Base-by-base conservation (phyloP, 441 rosid species). In the Eruca vesicaria region DNA sequence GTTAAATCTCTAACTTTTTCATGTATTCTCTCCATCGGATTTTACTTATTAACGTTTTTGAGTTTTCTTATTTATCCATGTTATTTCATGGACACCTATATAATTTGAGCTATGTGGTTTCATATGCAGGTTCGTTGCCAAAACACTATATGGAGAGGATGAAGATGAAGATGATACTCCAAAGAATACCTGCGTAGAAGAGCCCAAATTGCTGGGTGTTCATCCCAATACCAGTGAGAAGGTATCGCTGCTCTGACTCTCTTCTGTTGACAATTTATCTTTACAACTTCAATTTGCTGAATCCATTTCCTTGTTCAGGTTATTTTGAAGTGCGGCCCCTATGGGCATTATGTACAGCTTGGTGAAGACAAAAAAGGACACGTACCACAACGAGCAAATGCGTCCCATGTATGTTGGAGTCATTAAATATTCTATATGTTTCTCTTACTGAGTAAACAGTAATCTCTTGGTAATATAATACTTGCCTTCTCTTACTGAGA, bases 301-400 rank as follows among this genome's bases (percentile, higher is more conserved):
- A 71, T 14, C n/a, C 32, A 59, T 35, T 50, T 55, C 56, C 56
- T 77, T 67, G 66, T 80, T 41, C 87, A 96, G 99, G 73, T 93
- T 85, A 83, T 93, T 71, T 81, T 96, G 71, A 96, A 91, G 88
- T 90, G 79, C 66, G 99, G 99, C 68, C 99, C 99, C 33, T 96
- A 91, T 69, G 99, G 99, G 80, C 69, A 61, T 82, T 93, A 96
- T 75, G 86, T 96, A 71, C 99, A 96, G 83, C 97, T 96, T 68
- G 98, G 98, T 41, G 98, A 96, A 69, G 94, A 93, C 79, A 91
- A 84, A 79, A 89, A 74, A 43, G 96, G 90, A 60, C 87, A 83
- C 76, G 19, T 79, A 31, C 98, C 98, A 67, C 86, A 93, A 88
- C 86, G 99, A 73, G 87, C 97, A 41, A 88, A 90, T 43, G 84